A percentile compares a stretch with the other conserved stretches of the same genome.
phyloP scores from a whole-genome alignment of 192 early-diverging fungal species.

The Paraglomus brasilianum region DNA sequence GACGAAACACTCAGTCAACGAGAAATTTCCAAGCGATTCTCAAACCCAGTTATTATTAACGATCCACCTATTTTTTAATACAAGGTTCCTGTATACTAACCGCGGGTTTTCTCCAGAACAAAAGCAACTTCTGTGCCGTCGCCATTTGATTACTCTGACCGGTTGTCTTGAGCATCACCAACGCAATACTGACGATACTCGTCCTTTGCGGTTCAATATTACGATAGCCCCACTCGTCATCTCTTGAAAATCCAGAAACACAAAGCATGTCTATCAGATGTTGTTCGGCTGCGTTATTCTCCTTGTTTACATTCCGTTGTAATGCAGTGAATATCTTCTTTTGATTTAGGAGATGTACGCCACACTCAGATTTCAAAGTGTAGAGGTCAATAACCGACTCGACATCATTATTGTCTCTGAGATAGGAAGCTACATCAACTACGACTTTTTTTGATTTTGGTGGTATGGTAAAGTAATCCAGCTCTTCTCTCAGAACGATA shows the following conservation, averaged over 20 bases:
- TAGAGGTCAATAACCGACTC: conserved; percentile 41
- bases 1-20: no score
- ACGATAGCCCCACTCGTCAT: conserved; percentile 74
- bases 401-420: not conserved
- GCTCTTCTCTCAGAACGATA: conserved; percentile 75
- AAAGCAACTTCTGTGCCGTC: conserved; percentile 70
- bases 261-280: conserved; percentile 84
- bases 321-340: conserved; percentile 74
- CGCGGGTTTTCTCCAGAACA: conserved; percentile 85
- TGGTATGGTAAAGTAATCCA: conserved; percentile 73
- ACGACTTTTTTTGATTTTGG: conserved; percentile 34
- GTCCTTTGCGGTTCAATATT: conserved; percentile 66
- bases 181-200: conserved; percentile 64
- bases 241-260: conserved; percentile 68
- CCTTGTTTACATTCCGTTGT: conserved; percentile 69
- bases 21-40: no score
- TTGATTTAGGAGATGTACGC: conserved; percentile 61
- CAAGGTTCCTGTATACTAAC: conserved; percentile 37
- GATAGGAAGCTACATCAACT: not conserved
- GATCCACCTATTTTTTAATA: conserved; percentile 4
- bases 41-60: not conserved
- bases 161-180: conserved; percentile 69
- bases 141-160: conserved; percentile 65
- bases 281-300: conserved; percentile 65
- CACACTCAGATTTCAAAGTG: conserved; percentile 62